phyloP scores from a whole-genome alignment of 352 stramenopile species.

The Phytophthora capsici region DNA sequence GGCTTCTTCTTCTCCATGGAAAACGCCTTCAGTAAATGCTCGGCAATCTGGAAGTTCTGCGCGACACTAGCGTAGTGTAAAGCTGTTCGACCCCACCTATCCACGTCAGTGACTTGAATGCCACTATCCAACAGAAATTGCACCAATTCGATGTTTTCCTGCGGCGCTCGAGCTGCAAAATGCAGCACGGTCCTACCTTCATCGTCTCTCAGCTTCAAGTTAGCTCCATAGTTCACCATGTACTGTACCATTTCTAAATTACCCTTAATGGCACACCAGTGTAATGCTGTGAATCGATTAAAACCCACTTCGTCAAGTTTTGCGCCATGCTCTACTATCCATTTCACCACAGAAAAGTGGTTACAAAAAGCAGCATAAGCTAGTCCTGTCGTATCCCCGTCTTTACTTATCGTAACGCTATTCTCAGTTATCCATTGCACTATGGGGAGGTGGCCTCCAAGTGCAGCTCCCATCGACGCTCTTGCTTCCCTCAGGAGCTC shows the following conservation, averaged over 20 bases:
- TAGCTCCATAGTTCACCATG: background rate
- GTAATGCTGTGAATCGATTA: background rate
- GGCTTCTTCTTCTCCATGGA: background rate
- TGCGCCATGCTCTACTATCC: background rate
- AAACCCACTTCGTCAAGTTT: background rate
- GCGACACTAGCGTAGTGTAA: slow-evolving; percentile 5
- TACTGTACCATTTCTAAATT: background rate
- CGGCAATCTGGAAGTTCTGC: background rate
- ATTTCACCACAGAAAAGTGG: background rate
- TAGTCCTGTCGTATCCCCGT: background rate
- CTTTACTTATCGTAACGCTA: background rate
- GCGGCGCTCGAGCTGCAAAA: background rate
- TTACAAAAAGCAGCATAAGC: background rate
- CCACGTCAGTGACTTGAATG: background rate
- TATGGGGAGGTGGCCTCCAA: background rate
- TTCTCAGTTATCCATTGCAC: background rate
- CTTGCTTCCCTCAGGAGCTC: background rate
- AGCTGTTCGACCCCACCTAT: background rate
- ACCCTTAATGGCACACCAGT: background rate
- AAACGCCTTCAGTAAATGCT: background rate
- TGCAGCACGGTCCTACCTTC: background rate
- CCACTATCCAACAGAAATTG: slow-evolving; percentile 8
- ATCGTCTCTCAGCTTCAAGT: background rate
- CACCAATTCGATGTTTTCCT: background rate
- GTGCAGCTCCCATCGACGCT: background rate